Evolutionary conservation across 2,329 filamentous ascomycete genomes (phyloP).

Genomic region (Aureobasidium sp.): DNA sequence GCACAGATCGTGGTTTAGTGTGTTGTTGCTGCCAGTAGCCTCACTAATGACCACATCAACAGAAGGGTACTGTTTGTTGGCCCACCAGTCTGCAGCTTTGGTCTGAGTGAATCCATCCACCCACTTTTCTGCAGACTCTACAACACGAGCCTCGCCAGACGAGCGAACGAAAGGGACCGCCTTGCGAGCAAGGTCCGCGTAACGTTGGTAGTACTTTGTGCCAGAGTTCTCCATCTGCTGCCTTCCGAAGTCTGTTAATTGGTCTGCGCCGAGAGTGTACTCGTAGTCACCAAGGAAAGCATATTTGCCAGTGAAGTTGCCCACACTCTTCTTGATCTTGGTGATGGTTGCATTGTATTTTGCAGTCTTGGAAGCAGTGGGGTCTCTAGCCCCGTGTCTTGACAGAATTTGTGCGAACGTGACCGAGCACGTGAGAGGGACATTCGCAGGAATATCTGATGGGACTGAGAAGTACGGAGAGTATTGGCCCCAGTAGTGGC

Average conservation of each 20-base stretch:
- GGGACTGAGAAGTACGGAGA: conserved; percentile 74
- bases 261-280: conserved; percentile 63
- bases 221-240: conserved; percentile 69
- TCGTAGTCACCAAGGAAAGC: conserved; percentile 65
- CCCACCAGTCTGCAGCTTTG: conserved; percentile 37
- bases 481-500: conserved; percentile 79
- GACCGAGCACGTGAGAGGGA: conserved; percentile 63
- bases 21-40: conserved; percentile 64
- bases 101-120: conserved; percentile 63
- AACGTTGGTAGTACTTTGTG: conserved; percentile 66
- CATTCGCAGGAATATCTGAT: conserved; percentile 53
- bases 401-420: conserved; percentile 78
- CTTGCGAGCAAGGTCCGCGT: conserved; percentile 53
- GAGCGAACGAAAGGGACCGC: conserved; percentile 64
- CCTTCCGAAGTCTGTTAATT: conserved; percentile 62
- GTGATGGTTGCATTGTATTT: conserved; percentile 58
- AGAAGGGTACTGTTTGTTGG: conserved; percentile 44
- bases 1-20: conserved; percentile 68
- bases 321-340: conserved; percentile 55
- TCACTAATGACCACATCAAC: conserved; percentile 65
- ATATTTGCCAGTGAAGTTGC: conserved; percentile 43
- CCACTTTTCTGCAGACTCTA: conserved; percentile 70
- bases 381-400: conserved; percentile 77
- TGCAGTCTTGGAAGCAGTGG: conserved; percentile 60
- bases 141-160: conserved; percentile 62